These are phyloP conservation scores for Paecilomyces formosus DNA, from an alignment of 2,329 filamentous ascomycete species.

Conservation along the genomic window DNA sequence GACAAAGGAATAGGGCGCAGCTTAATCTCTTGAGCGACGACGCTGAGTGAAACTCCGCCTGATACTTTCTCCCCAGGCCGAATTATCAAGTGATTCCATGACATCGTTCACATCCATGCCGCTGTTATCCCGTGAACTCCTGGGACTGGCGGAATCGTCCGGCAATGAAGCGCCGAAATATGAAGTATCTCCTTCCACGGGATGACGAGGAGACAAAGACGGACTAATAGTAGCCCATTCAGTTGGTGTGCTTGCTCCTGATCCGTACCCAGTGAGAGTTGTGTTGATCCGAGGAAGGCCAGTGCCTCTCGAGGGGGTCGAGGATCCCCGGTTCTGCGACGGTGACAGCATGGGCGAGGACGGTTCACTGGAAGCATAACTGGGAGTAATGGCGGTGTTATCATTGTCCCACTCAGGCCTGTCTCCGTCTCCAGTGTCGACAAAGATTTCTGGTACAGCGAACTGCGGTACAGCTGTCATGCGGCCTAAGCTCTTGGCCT, in stretches of 20 bases:
- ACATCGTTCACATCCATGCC: conserved; percentile 68
- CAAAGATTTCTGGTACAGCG: conserved; percentile 80
- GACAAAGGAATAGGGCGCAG: not conserved
- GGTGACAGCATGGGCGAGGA: conserved; percentile 22
- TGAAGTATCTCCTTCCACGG: conserved; percentile 15
- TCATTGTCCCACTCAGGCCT: conserved; percentile 6
- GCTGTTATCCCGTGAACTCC: conserved; percentile 41
- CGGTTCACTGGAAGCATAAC: conserved; percentile 2
- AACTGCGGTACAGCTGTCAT: conserved; percentile 74
- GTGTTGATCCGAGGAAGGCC: conserved; percentile 44
- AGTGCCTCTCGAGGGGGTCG: conserved; percentile 14
- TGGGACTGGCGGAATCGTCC: conserved; percentile 20
- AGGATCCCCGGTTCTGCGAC: conserved; percentile 20
- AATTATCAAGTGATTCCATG: conserved; percentile 78
- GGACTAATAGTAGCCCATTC: conserved; percentile 50
- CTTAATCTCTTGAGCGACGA: conserved; percentile 32
- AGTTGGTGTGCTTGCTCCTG: conserved; percentile 25
- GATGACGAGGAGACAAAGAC: conserved; percentile 26
- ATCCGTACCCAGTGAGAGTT: conserved; percentile 32
- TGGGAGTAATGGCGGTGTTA: not conserved
- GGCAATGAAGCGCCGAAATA: conserved; percentile 22
- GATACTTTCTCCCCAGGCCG: conserved; percentile 89
- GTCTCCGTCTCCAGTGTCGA: conserved; percentile 58
- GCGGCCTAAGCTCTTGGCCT: conserved; percentile 64
- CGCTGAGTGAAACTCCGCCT: conserved; percentile 72